phyloP scores from a whole-genome alignment of 2,329 filamentous ascomycete genomes.

The Fusarium paranaense region DNA sequence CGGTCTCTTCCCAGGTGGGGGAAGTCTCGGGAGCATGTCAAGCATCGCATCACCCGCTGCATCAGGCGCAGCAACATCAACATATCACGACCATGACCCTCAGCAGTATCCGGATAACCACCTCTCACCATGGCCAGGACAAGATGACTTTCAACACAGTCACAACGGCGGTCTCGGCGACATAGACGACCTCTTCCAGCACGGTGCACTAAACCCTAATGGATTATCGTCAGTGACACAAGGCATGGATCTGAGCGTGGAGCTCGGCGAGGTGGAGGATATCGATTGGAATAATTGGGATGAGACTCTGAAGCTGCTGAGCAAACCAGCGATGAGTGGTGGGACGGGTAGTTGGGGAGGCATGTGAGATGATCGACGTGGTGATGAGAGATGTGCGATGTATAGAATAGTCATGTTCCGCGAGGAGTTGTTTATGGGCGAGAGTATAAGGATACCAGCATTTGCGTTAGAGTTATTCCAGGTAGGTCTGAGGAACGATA shows the following conservation, averaged over 20 bases:
- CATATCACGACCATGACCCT: neutral
- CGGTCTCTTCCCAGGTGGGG: constrained; percentile 13
- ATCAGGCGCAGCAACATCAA: constrained; percentile 12
- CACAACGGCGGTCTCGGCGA: constrained; percentile 4
- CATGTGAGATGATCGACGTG: constrained; percentile 10
- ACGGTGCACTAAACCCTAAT: neutral
- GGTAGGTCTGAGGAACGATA: neutral
- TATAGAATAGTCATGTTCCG: neutral
- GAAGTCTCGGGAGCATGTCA: constrained; percentile 23
- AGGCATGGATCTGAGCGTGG: constrained; percentile 23
- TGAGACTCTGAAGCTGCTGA: constrained; percentile 21
- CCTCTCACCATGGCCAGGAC: constrained; percentile 23
- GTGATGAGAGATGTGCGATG: neutral
- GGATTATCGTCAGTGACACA: neutral
- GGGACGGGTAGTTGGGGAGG: constrained; percentile 34
- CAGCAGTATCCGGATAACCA: neutral
- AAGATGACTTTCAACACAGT: constrained; percentile 8
- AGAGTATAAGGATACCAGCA: neutral
- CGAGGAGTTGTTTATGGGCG: neutral
- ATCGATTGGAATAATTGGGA: constrained; percentile 38
- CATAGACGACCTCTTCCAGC: constrained; percentile 16
- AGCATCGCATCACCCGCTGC: constrained; percentile 29
- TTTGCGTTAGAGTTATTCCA: neutral
- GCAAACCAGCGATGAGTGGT: neutral
- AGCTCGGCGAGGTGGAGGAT: constrained; percentile 32